Evolutionary conservation across 164 flowering plant species (phyloP), one percentile per base, ranked within the genome.

Genomic region (Stephania japonica): DNA sequence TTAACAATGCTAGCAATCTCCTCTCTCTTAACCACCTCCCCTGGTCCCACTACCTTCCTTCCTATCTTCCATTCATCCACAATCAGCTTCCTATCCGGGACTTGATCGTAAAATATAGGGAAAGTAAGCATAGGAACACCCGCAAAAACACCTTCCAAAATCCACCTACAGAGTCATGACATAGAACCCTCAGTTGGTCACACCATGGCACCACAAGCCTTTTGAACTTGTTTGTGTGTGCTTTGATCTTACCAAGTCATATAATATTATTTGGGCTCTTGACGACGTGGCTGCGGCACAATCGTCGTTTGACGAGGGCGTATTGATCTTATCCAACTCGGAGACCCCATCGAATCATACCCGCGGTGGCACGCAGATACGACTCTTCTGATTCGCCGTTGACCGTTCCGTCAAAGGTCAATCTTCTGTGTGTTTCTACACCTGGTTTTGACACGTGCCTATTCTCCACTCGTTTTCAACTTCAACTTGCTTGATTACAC

Each of bases 21-120:
- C 4, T 77, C 83, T 65, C 85, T 79, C 9, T 42, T 68, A 50
- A 84, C 84, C 81, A 83, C 26, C 10, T 4, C 72, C 8, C 77
- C 71, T 10, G 0, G 23, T 21, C 50, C 75, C 13, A 42, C 53
- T 11, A 83, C 84, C 71, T 82, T 84, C 81, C 77, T 71, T 23
- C 96, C 92, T 25, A 80, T 73, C 78, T 78, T 79, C 92, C 88
- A 88, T 19, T 88, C 92, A 19, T 88, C 92, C 67, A 83, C 91
- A 19, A 85, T 83, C 1, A 67, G 18, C 63, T 83, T 84, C 11
- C 84, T 78, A 65, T 89, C 80, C 0, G 80, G 21, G 7, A 67
- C 0, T 65, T 92, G 97, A 67, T 92, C 97, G 73, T 42, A 26
- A 14, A 64, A 2, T 64, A 89, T 70, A 0, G 94, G 97, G 13